Conservation (phyloP, 495 filamentous ascomycete genomes). For the Neurospora sp. region DNA sequence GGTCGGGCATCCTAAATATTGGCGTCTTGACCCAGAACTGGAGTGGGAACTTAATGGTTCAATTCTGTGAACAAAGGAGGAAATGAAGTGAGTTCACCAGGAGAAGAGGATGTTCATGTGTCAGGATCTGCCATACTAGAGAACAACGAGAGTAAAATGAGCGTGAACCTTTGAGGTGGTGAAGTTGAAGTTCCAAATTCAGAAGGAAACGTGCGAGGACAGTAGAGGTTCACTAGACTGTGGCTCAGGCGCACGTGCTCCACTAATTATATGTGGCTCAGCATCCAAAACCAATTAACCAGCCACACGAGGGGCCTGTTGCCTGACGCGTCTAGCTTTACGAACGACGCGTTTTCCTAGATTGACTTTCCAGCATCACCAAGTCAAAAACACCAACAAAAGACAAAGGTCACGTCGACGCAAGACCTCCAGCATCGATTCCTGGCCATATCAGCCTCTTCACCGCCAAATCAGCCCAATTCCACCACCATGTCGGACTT, state of each 20-base stretch:
- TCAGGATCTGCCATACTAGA: not conserved
- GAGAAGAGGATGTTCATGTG: not conserved
- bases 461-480: not conserved
- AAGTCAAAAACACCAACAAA: not conserved
- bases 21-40: not conserved
- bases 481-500: constrained; percentile 66
- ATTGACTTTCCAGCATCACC: not conserved
- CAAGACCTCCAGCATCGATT: not conserved
- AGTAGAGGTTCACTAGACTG: not conserved
- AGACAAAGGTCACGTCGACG: not conserved
- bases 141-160: not conserved
- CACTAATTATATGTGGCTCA: not conserved
- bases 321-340: not conserved
- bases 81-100: not conserved
- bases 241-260: not conserved
- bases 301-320: not conserved
- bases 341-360: not conserved
- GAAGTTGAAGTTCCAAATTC: not conserved
- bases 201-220: not conserved
- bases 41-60: not conserved
- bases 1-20: not conserved
- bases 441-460: fast-evolving
- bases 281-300: not conserved
- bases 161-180: not conserved
- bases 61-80: not conserved